Evolutionary conservation across 306 rosid genomes (phyloP), one percentile per base, ranked within the genome.

Genomic region (Cicer cuneatum): DNA sequence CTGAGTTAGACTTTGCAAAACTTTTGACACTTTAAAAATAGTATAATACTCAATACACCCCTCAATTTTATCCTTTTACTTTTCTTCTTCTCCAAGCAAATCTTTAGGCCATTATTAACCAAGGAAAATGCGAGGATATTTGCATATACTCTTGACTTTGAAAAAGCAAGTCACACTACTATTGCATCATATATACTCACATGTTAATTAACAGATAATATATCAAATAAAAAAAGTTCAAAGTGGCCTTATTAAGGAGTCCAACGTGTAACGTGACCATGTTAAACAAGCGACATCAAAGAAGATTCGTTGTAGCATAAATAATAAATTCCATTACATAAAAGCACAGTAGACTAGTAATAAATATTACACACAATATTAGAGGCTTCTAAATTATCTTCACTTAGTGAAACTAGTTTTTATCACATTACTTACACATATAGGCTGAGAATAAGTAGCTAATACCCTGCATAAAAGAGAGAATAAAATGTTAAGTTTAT

Each of bases 401-500:
- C 80, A 64, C 41, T 64, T 67, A 41, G 75, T 47, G 65, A 77
- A 73, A 64, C 16, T 56, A 11, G 5, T 33, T 35, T 59, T 33
- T n/a, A 13, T 41, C 13, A 11, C 78, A 60, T 76, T 19, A 57
- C 56, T 46, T 67, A 42, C 40, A 73, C 83, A 66, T 9, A 13
- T 42, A 73, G 47, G 66, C 83, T 15, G 58, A 42, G 77, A 76
- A 71, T 53, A 62, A 39, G 82, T 60, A 61, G 71, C 88, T 73
- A 77, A 68, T 67, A 74, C 82, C 90, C 93, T 90, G 91, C 83
- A 86, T 67, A 16, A 67, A 61, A 10, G 73, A 33, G 53, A 65
- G 56, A 60, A 69, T 5, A 83, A 60, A 68, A 72, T 53, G 82
- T 80, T 40, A 80, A 69, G 24, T 66, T 53, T 21, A 71, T 59